Evolutionary conservation across 176 grass and related monocot species (phyloP).

Genomic region (Pharus latifolius): DNA sequence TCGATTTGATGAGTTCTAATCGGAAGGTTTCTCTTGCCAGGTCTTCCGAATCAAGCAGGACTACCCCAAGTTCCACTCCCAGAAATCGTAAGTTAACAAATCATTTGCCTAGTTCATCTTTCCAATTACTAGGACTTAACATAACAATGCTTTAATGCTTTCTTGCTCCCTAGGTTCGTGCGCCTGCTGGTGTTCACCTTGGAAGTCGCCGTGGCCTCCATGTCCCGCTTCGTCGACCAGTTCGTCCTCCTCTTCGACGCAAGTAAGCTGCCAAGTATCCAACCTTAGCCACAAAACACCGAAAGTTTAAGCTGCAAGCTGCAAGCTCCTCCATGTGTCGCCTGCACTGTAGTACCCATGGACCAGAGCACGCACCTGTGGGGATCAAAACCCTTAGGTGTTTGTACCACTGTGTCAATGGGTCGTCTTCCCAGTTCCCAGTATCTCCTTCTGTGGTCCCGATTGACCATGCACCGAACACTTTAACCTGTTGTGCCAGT

Average conservation of each 20-base stretch:
- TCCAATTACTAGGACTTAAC: not conserved
- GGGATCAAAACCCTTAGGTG: too few relatives aligned
- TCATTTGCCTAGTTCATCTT: not conserved
- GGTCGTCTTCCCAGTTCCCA: too few relatives aligned
- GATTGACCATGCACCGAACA: not conserved
- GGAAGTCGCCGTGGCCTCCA: constrained; percentile 80
- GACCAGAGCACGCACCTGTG: too few relatives aligned
- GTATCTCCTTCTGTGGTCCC: too few relatives aligned
- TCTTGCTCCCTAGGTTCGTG: constrained; percentile 44
- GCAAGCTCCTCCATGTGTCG: too few relatives aligned
- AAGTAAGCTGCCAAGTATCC: constrained; percentile 36
- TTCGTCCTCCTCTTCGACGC: constrained; percentile 92
- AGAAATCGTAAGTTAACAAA: constrained; percentile 60
- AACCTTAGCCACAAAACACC: too few relatives aligned
- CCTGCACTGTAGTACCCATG: too few relatives aligned
- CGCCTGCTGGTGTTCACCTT: constrained; percentile 92
- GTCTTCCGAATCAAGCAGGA: constrained; percentile 92
- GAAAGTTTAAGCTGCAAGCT: too few relatives aligned
- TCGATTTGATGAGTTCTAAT: not conserved
- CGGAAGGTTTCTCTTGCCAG: constrained; percentile 9
- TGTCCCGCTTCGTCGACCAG: constrained; percentile 91
- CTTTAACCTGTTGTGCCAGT: not conserved
- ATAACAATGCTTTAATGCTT: not conserved
- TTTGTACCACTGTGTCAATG: too few relatives aligned
- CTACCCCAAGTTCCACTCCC: constrained; percentile 79